These are phyloP conservation scores for Chlorella sp. DNA, from an alignment of 139 green algal species.

Conservation along the genomic window DNA sequence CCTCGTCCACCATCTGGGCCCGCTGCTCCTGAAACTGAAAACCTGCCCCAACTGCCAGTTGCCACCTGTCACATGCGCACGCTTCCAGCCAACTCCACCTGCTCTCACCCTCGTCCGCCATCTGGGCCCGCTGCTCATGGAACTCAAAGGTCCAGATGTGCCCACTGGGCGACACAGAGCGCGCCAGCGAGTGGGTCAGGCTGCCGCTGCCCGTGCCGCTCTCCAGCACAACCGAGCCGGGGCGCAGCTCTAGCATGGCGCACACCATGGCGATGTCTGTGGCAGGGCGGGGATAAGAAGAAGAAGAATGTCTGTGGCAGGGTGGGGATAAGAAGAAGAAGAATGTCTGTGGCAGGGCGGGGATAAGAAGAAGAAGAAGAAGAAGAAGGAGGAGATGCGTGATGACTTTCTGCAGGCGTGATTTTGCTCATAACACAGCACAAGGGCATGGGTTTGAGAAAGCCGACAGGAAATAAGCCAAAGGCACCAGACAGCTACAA, in stretches of 20 bases:
- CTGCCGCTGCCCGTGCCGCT: conserved; percentile 93
- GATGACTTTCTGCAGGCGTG: too few species aligned
- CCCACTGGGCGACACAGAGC: conserved; percentile 86
- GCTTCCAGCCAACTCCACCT: background rate
- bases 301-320: too few species aligned
- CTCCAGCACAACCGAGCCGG: conserved; percentile 86
- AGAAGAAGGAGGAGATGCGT: conserved; percentile 42
- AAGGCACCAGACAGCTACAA: too few species aligned
- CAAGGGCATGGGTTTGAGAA: too few species aligned
- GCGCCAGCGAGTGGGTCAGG: conserved; percentile 89
- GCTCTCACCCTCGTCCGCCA: conserved; percentile 16
- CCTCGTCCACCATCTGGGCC: too few species aligned
- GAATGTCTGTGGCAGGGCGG: conserved; percentile 44
- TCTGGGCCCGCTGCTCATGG: conserved; percentile 66
- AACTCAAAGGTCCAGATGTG: conserved; percentile 97
- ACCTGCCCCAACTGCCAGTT: background rate
- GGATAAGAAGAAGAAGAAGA: background rate
- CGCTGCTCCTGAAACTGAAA: too few species aligned
- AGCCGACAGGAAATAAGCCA: too few species aligned
- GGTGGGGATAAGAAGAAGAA: too few species aligned
- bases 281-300: background rate
- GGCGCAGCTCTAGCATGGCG: conserved; percentile 82
- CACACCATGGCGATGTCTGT: conserved; percentile 87
- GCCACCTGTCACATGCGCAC: background rate
- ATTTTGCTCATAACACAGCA: too few species aligned